These are phyloP conservation scores for Saussurea involucrata DNA, from an alignment of 129 eudicot species.

Conservation along the genomic window DNA sequence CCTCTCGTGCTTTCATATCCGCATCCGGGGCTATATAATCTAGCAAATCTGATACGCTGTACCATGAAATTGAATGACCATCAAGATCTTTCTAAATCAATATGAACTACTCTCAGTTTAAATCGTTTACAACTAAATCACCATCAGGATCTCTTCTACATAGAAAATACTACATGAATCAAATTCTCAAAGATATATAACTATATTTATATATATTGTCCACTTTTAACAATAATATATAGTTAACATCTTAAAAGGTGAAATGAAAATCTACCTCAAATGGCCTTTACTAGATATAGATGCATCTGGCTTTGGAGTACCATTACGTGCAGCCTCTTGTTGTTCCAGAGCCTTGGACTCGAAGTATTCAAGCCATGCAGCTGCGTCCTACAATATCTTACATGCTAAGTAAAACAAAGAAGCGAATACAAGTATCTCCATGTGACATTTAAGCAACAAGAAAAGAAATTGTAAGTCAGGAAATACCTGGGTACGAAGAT, in stretches of 20 bases:
- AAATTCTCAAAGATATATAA: background rate
- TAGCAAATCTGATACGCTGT: slow-evolving; percentile 90
- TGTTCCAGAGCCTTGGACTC: slow-evolving; percentile 94
- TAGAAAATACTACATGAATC: background rate
- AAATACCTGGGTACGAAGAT: slow-evolving; percentile 88
- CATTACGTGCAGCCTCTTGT: slow-evolving; percentile 92
- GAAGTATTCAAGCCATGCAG: slow-evolving; percentile 97
- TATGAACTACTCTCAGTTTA: background rate
- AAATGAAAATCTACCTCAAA: slow-evolving; percentile 47
- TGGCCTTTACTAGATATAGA: slow-evolving; percentile 96
- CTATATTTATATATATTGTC: background rate
- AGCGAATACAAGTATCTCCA: background rate
- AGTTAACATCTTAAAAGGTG: background rate
- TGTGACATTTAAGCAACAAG: background rate
- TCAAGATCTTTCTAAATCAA: slow-evolving; percentile 7
- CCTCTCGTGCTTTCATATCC: slow-evolving; percentile 84
- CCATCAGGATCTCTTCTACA: background rate
- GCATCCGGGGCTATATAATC: slow-evolving; percentile 94
- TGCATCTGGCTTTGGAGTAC: slow-evolving; percentile 96
- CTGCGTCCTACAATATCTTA: slow-evolving; percentile 67
- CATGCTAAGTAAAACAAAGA: slow-evolving; percentile 5
- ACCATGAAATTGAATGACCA: slow-evolving; percentile 10
- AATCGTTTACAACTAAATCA: background rate
- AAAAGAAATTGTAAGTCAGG: background rate
- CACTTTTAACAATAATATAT: background rate